Conservation (phyloP, 2,329 filamentous ascomycete species). For the Phaeosphaeria sp. region DNA sequence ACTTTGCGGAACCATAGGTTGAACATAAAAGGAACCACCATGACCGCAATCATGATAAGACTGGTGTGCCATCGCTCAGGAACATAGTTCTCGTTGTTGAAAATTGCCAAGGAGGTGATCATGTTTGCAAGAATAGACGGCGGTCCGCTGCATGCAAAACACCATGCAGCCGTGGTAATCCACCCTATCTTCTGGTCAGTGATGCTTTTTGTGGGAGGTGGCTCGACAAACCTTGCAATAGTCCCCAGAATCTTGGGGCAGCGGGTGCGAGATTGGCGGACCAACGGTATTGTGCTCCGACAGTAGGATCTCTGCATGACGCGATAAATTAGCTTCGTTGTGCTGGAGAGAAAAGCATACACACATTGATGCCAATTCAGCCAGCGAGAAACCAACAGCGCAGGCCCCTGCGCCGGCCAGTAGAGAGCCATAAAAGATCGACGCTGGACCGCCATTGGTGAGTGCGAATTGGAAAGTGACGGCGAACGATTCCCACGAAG, state of each 20-base stretch:
- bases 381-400: constrained; percentile 43
- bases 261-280: constrained; percentile 36
- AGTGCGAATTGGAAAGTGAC: constrained; percentile 37
- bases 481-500: constrained; percentile 35
- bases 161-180: constrained; percentile 50
- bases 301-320: constrained; percentile 33
- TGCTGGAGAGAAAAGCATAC: neutral
- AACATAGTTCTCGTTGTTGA: constrained; percentile 49
- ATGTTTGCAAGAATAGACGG: constrained; percentile 35
- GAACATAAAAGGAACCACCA: constrained; percentile 46
- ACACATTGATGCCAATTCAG: constrained; percentile 41
- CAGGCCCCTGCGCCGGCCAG: constrained; percentile 31
- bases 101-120: constrained; percentile 34
- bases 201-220: constrained; percentile 2
- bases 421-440: constrained; percentile 39
- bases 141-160: constrained; percentile 34
- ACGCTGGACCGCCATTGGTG: constrained; percentile 37
- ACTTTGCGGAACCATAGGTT: constrained; percentile 55
- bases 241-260: constrained; percentile 32
- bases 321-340: neutral
- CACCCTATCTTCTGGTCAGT: constrained; percentile 42
- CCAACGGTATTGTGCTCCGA: constrained; percentile 44
- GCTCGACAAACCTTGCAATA: constrained; percentile 40
- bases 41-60: constrained; percentile 55
- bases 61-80: constrained; percentile 57